Conservation (phyloP, 164 flowering plant species). For the Annona squamosa region DNA sequence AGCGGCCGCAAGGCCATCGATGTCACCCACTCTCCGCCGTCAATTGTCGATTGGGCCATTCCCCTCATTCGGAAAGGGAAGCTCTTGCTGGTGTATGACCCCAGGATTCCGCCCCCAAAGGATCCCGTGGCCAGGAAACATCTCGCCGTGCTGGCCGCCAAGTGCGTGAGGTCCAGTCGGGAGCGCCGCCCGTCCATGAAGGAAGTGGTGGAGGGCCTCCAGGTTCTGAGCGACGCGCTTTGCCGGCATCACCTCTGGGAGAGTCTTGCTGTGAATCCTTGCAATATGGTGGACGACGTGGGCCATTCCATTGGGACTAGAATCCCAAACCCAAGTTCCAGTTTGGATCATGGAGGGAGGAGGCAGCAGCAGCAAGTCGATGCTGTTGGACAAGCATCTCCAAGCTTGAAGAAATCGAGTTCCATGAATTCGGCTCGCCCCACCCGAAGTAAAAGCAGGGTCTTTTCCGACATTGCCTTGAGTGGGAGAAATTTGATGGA, state of each 20-base stretch:
- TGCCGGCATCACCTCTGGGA: conserved; percentile 56
- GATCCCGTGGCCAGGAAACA: conserved; percentile 62
- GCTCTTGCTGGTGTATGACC: conserved; percentile 52
- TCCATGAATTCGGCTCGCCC: conserved; percentile 15
- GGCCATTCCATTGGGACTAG: conserved; percentile 46
- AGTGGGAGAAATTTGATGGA: conserved; percentile 63
- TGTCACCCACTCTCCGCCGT: conserved; percentile 73
- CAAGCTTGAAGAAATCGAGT: not conserved
- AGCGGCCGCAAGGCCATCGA: conserved; percentile 94
- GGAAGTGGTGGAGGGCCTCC: conserved; percentile 54
- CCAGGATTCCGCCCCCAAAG: conserved; percentile 57
- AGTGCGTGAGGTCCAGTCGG: conserved; percentile 76
- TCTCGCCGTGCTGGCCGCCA: conserved; percentile 62
- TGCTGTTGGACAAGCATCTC: conserved; percentile 15
- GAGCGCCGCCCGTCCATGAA: conserved; percentile 83
- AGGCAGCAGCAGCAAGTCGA: conserved; percentile 10
- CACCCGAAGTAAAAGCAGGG: conserved; percentile 41
- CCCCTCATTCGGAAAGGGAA: conserved; percentile 80
- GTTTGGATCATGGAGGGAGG: not conserved
- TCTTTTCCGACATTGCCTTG: conserved; percentile 61
- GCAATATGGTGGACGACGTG: conserved; percentile 66
- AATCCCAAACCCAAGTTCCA: conserved; percentile 16
- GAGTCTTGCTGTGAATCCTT: conserved; percentile 49
- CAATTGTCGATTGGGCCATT: conserved; percentile 91
- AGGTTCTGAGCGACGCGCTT: conserved; percentile 45